Conservation (phyloP, 1,139 yeast species). For the Geotrichum fermentans region DNA sequence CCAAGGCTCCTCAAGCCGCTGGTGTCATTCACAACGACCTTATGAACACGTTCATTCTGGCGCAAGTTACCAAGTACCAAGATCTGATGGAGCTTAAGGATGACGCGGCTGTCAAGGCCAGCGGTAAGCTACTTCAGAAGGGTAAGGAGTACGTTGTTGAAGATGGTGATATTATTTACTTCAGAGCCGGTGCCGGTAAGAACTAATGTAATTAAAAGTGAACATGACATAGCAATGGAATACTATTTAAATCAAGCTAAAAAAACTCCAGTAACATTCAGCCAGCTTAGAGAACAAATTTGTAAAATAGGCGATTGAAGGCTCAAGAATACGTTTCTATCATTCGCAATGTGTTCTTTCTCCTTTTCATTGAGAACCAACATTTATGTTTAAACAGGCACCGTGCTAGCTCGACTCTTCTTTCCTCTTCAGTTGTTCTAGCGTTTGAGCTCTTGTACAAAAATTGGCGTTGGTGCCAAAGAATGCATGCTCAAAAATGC, state of each 20-base stretch:
- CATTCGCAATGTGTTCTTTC: too few species aligned
- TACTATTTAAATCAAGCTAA: too few species aligned
- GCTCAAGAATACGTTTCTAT: too few species aligned
- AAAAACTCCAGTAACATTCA: too few species aligned
- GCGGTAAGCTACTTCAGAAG: constrained; percentile 87
- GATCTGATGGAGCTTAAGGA: constrained; percentile 82
- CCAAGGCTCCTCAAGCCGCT: constrained; percentile 87
- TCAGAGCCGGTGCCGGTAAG: constrained; percentile 97
- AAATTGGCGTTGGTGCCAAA: constrained; percentile 27
- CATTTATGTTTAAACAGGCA: too few species aligned
- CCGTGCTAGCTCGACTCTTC: too few species aligned
- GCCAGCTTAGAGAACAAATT: too few species aligned
- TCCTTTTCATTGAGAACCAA: too few species aligned
- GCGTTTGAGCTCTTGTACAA: constrained; percentile 22
- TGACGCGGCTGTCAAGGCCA: constrained; percentile 81
- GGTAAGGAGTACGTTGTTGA: constrained; percentile 96
- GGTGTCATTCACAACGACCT: constrained; percentile 89
- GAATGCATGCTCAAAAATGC: constrained; percentile 28
- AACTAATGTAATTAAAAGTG: constrained; percentile 37
- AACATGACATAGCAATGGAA: background rate
- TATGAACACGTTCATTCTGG: constrained; percentile 75
- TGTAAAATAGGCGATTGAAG: too few species aligned
- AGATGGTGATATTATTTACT: constrained; percentile 86
- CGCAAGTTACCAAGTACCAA: constrained; percentile 79
- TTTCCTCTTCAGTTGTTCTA: constrained; percentile 11